Conservation (phyloP, 1,284 basidiomycete genomes). For the Trichosporon ovoides region DNA sequence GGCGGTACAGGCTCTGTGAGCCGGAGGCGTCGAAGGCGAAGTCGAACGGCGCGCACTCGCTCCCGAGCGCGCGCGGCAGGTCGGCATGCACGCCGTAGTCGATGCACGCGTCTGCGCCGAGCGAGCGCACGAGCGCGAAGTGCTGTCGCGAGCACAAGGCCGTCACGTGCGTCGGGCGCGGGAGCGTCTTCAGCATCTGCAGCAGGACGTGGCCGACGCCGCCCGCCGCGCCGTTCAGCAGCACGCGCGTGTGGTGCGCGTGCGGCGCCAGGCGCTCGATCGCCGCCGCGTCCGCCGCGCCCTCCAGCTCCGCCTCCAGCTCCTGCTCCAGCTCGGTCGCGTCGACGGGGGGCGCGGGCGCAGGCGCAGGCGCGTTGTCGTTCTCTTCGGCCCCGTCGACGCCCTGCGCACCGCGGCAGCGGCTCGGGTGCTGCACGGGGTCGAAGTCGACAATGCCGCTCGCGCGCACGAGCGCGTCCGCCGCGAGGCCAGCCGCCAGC, state of each 20-base stretch:
- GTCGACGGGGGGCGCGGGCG: no score
- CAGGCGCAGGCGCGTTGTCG: background rate
- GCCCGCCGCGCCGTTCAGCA: slow-evolving; percentile 27
- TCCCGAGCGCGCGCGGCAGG: slow-evolving; percentile 15
- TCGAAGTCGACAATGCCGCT: background rate
- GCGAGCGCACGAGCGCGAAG: slow-evolving; percentile 47
- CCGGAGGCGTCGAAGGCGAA: slow-evolving; percentile 15
- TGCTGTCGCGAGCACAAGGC: slow-evolving; percentile 58
- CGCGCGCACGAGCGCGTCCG: slow-evolving; percentile 8
- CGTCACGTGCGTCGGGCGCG: slow-evolving; percentile 57
- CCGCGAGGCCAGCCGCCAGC: slow-evolving; percentile 11
- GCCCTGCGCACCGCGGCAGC: background rate
- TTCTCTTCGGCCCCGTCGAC: background rate
- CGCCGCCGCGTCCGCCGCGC: background rate
- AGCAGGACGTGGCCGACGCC: slow-evolving; percentile 61
- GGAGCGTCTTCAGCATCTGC: slow-evolving; percentile 49
- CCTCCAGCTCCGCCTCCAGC: background rate
- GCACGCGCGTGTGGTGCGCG: background rate
- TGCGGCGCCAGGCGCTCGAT: background rate
- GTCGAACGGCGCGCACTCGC: slow-evolving; percentile 7
- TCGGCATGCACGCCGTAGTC: slow-evolving; percentile 56
- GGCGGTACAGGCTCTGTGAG: slow-evolving; percentile 34
- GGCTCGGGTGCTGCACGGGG: background rate
- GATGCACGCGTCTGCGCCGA: slow-evolving; percentile 53
- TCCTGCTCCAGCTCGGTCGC: background rate